phyloP scores from a whole-genome alignment of 2,329 filamentous ascomycete species.

The Diplodia seriata region DNA sequence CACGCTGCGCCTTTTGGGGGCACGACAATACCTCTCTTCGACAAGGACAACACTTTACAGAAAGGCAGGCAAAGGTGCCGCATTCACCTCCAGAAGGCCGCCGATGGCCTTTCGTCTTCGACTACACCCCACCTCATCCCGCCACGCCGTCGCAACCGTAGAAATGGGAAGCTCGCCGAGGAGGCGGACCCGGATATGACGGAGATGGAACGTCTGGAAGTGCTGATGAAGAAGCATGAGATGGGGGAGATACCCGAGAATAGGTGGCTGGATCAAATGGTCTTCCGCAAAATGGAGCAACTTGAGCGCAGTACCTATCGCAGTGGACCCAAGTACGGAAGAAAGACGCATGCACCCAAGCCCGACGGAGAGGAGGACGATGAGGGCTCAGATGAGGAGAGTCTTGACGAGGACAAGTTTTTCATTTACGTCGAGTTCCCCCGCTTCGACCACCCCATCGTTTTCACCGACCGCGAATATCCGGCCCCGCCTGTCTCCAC shows the following conservation, averaged over 20 bases:
- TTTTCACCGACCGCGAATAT: conserved; percentile 95
- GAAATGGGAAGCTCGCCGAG: conserved; percentile 57
- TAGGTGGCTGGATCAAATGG: conserved; percentile 94
- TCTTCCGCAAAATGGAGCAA: conserved; percentile 89
- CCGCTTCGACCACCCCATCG: conserved; percentile 92
- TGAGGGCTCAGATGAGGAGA: conserved; percentile 48
- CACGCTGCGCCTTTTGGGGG: conserved; percentile 93
- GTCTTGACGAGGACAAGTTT: conserved; percentile 70
- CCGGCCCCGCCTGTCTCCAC: conserved; percentile 81
- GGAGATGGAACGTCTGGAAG: conserved; percentile 88
- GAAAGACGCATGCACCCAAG: conserved; percentile 49
- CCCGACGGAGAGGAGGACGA: conserved; percentile 37
- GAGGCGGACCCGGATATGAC: conserved; percentile 71
- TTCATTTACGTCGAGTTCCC: conserved; percentile 89
- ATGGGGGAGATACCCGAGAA: conserved; percentile 94
- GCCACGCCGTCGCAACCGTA: conserved; percentile 60
- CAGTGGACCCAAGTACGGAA: conserved; percentile 35
- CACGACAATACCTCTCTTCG: conserved; percentile 90
- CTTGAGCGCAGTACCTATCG: conserved; percentile 49
- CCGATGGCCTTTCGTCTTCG: conserved; percentile 82
- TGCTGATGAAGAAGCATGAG: conserved; percentile 94
- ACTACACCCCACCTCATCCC: conserved; percentile 75
- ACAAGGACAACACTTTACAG: conserved; percentile 86
- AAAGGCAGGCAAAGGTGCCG: conserved; percentile 93
- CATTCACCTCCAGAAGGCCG: conserved; percentile 79